Percentiles rank a stretch among this genome's conserved stretches.
phyloP scores from a whole-genome alignment of 495 filamentous ascomycete genomes.

The Aspergillus asperescens region DNA sequence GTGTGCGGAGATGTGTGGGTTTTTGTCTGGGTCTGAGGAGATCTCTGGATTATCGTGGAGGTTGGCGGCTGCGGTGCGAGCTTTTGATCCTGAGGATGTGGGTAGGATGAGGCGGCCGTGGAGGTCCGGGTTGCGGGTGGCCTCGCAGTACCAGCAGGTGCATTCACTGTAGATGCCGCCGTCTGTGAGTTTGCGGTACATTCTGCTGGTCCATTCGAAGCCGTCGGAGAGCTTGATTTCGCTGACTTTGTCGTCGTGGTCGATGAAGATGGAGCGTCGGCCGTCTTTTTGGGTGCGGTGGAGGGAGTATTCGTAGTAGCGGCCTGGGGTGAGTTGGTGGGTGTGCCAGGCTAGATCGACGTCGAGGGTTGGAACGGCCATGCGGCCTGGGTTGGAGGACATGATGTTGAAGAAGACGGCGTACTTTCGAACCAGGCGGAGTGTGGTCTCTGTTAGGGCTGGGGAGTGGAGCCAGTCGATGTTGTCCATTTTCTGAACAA shows the following conservation, averaged over 20 bases:
- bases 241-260: conserved; percentile 83
- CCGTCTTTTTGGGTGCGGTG: conserved; percentile 6
- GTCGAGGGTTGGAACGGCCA: conserved; percentile 77
- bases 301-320: conserved; percentile 57
- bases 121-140: conserved; percentile 55
- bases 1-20: conserved; percentile 70
- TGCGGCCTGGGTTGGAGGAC: conserved; percentile 41
- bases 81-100: conserved; percentile 25
- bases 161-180: conserved; percentile 72
- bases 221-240: conserved; percentile 53
- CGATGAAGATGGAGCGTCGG: conserved; percentile 48
- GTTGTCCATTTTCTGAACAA: conserved; percentile 76
- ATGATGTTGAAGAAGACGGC: conserved; percentile 65
- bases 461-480: conserved; percentile 74
- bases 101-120: conserved; percentile 39
- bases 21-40: conserved; percentile 51
- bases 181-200: conserved; percentile 55
- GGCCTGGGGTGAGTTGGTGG: conserved; percentile 56
- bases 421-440: conserved; percentile 64
- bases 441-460: conserved; percentile 57
- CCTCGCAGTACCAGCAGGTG: conserved; percentile 90
- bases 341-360: conserved; percentile 81
- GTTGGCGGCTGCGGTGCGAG: conserved; percentile 40
- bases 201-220: conserved; percentile 71
- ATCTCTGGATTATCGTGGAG: conserved; percentile 50